Conservation (phyloP, 2,329 filamentous ascomycete genomes). For the Neonectria magnoliae region DNA sequence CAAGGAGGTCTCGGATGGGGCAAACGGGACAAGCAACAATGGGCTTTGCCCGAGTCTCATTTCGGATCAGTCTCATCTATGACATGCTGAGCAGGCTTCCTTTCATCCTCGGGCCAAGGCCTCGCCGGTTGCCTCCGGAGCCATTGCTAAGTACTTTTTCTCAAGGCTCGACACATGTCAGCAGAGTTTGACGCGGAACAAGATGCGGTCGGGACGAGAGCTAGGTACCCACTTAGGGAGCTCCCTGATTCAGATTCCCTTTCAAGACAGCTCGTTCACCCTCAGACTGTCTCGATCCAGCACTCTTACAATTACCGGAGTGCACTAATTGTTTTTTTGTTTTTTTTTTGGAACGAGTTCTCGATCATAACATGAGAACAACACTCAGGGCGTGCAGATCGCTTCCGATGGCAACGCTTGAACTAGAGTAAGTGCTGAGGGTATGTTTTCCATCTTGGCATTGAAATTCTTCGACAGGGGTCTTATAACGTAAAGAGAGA, state of each 20-base stretch:
- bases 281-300: not conserved
- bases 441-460: no score
- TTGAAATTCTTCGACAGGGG: no score
- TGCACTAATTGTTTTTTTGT: not conserved
- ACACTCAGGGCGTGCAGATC: not conserved
- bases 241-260: slow-evolving; percentile 1
- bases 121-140: slow-evolving; percentile 9
- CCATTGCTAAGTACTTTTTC: not conserved
- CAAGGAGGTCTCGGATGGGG: slow-evolving; percentile 16
- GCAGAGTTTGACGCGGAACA: not conserved
- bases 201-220: slow-evolving; percentile 6
- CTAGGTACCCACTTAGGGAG: not conserved
- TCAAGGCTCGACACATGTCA: slow-evolving; percentile 14
- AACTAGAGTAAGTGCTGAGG: no score
- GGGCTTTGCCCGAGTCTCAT: slow-evolving; percentile 4
- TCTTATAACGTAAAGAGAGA: no score
- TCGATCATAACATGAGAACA: slow-evolving; percentile 7
- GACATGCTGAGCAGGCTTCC: not conserved
- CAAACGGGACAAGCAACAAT: not conserved
- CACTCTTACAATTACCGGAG: not conserved
- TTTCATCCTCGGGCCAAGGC: slow-evolving; percentile 4
- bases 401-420: no score
- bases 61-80: slow-evolving; percentile 5
- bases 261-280: not conserved
- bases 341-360: not conserved